These are phyloP conservation scores for Megacollybia platyphylla DNA, from an alignment of 1,284 basidiomycete species.

Conservation along the genomic window DNA sequence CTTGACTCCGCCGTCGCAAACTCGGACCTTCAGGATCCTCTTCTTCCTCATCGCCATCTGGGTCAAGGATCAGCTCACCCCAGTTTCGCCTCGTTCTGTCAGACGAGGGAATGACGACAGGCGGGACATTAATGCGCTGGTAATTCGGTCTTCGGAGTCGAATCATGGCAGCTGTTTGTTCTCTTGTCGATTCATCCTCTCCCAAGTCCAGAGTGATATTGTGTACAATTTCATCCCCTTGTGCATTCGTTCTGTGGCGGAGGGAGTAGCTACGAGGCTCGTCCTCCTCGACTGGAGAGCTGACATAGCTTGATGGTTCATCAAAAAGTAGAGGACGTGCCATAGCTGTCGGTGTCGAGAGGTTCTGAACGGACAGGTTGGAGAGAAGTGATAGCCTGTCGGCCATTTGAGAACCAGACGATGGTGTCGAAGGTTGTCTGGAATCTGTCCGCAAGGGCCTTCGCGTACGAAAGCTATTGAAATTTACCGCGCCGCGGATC, in stretches of 20 bases:
- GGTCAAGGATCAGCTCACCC: conserved; percentile 24
- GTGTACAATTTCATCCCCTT: conserved; percentile 28
- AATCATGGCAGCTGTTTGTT: conserved; percentile 9
- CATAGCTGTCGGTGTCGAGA: conserved; percentile 19
- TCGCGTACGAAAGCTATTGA: not conserved
- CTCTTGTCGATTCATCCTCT: conserved; percentile 20
- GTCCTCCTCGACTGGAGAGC: conserved; percentile 9
- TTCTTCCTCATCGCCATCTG: conserved; percentile 43
- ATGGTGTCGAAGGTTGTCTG: conserved; percentile 2
- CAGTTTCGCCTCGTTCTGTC: not conserved
- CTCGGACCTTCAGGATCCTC: conserved; percentile 25
- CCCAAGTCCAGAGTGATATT: conserved; percentile 23
- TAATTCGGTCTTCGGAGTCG: conserved; percentile 4
- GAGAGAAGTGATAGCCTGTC: conserved; percentile 21
- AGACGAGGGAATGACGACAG: not conserved
- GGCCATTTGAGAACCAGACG: conserved; percentile 2
- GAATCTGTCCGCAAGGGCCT: not conserved
- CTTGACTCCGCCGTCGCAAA: not conserved
- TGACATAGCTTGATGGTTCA: conserved; percentile 21
- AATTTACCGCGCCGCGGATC: not conserved
- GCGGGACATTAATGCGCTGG: conserved; percentile 13
- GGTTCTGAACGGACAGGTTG: conserved; percentile 18
- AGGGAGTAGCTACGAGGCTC: conserved; percentile 23
- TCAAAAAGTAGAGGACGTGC: conserved; percentile 22
- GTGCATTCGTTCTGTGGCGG: conserved; percentile 22